Percentiles rank a stretch among this genome's conserved stretches.
Conservation (phyloP, 2,329 filamentous ascomycete species). For the Verticillium dahliae region DNA sequence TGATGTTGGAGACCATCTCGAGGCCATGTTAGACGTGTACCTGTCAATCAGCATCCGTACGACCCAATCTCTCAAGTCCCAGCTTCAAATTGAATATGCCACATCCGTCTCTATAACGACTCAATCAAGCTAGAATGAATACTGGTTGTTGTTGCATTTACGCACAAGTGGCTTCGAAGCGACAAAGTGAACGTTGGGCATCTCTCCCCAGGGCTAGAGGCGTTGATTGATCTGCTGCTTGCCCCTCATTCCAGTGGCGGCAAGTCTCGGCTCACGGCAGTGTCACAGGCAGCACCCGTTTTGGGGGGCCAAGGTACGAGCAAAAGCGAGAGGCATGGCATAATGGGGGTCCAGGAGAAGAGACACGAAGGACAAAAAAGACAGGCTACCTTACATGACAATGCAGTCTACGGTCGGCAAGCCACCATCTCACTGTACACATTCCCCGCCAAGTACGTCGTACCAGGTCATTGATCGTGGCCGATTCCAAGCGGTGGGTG, state of each 20-base stretch:
- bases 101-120: too few species aligned
- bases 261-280: neutral
- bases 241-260: neutral
- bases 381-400: neutral
- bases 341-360: neutral
- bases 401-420: neutral
- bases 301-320: neutral
- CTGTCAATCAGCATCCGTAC: too few species aligned
- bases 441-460: neutral
- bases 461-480: neutral
- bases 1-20: too few species aligned
- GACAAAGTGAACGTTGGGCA: neutral
- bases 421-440: neutral
- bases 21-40: too few species aligned
- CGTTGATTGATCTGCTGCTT: neutral
- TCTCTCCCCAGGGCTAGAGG: neutral
- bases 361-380: neutral
- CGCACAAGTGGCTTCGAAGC: neutral
- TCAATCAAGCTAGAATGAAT: too few species aligned
- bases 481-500: neutral
- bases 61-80: too few species aligned
- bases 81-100: too few species aligned
- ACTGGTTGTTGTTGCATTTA: too few species aligned
- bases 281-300: neutral
- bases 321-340: neutral